phyloP scores from a whole-genome alignment of 139 green algal genomes.

The Axilococcus clingmanii region DNA sequence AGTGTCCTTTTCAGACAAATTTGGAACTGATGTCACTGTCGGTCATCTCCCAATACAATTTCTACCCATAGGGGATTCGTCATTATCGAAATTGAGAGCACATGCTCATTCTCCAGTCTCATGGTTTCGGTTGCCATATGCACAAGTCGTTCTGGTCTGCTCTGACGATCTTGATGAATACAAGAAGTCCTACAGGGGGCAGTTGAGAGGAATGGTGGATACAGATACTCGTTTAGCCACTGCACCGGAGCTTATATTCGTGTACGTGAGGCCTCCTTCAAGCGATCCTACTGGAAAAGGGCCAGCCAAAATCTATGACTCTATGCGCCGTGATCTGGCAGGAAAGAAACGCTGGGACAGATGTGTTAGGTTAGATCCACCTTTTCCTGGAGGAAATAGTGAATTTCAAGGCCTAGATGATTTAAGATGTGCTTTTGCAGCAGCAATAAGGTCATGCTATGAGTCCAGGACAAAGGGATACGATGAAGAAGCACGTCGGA shows the following conservation, averaged over 20 bases:
- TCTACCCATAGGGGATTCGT: too few species aligned
- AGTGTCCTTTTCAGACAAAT: slow-evolving; percentile 57
- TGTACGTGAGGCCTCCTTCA: slow-evolving; percentile 42
- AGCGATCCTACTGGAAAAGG: slow-evolving; percentile 22
- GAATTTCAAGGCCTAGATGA: not conserved
- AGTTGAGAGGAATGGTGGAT: slow-evolving; percentile 42
- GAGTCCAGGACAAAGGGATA: slow-evolving; percentile 66
- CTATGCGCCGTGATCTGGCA: slow-evolving; percentile 57
- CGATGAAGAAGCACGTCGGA: slow-evolving; percentile 48
- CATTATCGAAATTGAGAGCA: too few species aligned
- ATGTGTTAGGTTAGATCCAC: slow-evolving; percentile 10
- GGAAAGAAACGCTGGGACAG: slow-evolving; percentile 33
- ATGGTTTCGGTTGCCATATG: slow-evolving; percentile 72
- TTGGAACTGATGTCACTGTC: slow-evolving; percentile 37
- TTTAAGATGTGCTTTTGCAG: slow-evolving; percentile 27
- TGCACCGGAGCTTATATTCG: slow-evolving; percentile 46
- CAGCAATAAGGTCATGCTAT: slow-evolving; percentile 54
- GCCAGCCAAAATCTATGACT: slow-evolving; percentile 41
- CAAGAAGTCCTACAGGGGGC: slow-evolving; percentile 27
- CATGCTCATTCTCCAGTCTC: slow-evolving; percentile 47
- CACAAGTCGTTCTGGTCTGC: slow-evolving; percentile 52
- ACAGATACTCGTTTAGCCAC: slow-evolving; percentile 31
- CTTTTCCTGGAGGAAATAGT: not conserved
- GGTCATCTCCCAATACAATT: slow-evolving; percentile 48
- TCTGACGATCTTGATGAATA: slow-evolving; percentile 66